Evolutionary conservation across 192 early-diverging fungal species (phyloP), one percentile per base, ranked within the genome.

Genomic region (Coemansia biformis): DNA sequence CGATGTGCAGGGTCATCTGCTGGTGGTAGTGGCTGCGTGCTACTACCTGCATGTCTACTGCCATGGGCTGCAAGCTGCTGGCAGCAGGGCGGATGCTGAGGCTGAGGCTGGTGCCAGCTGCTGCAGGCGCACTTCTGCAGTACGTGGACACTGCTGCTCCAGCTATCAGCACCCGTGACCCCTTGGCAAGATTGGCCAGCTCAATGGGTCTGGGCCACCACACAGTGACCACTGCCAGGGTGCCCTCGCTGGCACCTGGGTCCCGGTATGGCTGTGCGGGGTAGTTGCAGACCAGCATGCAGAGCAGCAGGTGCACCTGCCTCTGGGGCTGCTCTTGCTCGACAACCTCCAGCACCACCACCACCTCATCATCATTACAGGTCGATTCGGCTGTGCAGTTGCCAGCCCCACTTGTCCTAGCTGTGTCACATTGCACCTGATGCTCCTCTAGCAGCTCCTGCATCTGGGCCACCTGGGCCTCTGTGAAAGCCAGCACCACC

Each of bases 251-350:
- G 26, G 46, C 9, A 36, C 46, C 43, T 3, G 46, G 15, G 16
- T 11, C 19, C 28, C 44, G 46, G 55, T 39, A 42, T 15, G 28
- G 29, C 14, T 57, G 69, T 17, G 43, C 53, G 8, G 69, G 69
- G 41, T 73, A 73, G 52, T 73, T 63, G 42, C 63, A 73, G 5
- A 73, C 63, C 38, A 50, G 57, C 43, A 73, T 39, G 12, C 43
- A 44, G 42, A 66, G 60, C 26, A 66, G 16, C 0, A 53, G 37
- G 23, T 47, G 40, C 8, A 73, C 69, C 46, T 65, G 43, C 0
- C 69, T 44, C 21, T 44, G 42, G 3, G 63, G 63, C 37, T 46
- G 24, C 30, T 26, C 48, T 8, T 24, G 35, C 14, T 62, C 56
- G 7, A 63, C 44, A 1, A 22, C 24, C 13, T 48, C 46, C 1